Base-by-base conservation (phyloP, 2,329 filamentous ascomycete species). In the Sclerotinia borealis region DNA sequence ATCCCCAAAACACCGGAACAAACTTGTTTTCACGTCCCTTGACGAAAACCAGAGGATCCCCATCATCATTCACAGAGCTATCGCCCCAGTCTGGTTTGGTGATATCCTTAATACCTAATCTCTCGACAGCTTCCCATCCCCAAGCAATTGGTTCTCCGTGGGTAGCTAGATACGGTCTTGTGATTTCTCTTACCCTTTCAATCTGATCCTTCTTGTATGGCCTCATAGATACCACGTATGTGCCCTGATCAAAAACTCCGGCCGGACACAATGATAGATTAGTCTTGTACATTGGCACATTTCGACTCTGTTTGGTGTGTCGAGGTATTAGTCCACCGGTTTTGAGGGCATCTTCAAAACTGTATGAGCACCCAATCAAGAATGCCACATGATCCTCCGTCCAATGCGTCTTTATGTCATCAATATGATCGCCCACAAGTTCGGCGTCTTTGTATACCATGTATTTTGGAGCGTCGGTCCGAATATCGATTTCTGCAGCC, bases 91-190 rank as follows among this genome's bases (percentile, higher is more conserved):
- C 80, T 1, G 82, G 82, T 9, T 49, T 64, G 48, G 78, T 73
- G 11, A 87, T 76, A 71, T 87, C 78, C 52, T 67, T 58, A 62
- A 89, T 84, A 0, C 86, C 85, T 50, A 89, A 68, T 37, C 69
- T 69, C 65, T 73, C 69, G 11, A 82, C 72, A 0, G 79, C 82
- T 4, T 85, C 80, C 84, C 85, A 89, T 0, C 84, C 85, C 84
- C 84, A 89, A 4, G 82, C 84, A 17, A 89, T 76, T 1, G 84
- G 84, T 75, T 88, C 86, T 2, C 86, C 86, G 68, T 89, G 86
- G 3, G 85, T 86, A 1, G 78, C 75, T 10, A 77, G 72, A 72
- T 82, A 89, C 10, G 75, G 75, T 17, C 83, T 74, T 0, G 85
- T 88, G 36, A 88, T 79, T 4, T 77, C 74, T 15, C 85, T 76